Conservation (phyloP, 1,139 yeast genomes). For the Blastobotrys apis region DNA sequence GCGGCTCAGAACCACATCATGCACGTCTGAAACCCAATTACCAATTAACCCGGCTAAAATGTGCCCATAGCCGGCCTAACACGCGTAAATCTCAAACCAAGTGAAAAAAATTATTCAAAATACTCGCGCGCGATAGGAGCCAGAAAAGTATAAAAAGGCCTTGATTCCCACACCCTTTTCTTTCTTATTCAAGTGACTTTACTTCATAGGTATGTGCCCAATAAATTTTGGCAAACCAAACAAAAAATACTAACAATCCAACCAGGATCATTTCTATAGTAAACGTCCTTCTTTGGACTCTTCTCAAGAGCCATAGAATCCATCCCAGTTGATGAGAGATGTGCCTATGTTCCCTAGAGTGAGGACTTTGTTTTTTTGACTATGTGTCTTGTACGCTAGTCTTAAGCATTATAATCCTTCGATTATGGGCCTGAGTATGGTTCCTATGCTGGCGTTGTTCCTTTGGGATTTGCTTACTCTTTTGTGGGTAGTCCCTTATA, state of each 20-base stretch:
- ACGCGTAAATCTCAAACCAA: too few species aligned
- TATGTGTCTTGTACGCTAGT: conserved; percentile 10
- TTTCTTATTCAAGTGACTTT: conserved; percentile 14
- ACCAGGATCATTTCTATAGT: conserved; percentile 96
- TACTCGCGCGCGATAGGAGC: too few species aligned
- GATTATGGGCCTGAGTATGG: conserved; percentile 9
- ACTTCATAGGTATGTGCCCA: conserved; percentile 14
- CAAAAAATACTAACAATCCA: conserved; percentile 2
- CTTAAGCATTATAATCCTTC: conserved; percentile 12
- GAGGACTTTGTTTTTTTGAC: conserved; percentile 41
- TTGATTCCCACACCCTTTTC: conserved; percentile 9
- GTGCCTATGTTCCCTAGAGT: conserved; percentile 92
- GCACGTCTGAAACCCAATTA: too few species aligned
- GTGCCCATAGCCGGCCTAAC: too few species aligned
- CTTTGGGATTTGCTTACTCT: conserved; percentile 8
- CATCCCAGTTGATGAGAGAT: conserved; percentile 99
- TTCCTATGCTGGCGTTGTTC: too few species aligned
- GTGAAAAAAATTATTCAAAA: too few species aligned
- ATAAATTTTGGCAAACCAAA: conserved; percentile 2
- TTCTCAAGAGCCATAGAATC: conserved; percentile 99
- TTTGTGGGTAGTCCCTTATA: conserved; percentile 7
- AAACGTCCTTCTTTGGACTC: conserved; percentile 96
- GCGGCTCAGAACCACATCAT: too few species aligned
- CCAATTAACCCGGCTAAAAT: too few species aligned
- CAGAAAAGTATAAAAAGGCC: conserved; percentile 14